phyloP scores from a whole-genome alignment of 805 yeast genomes.

The Lipomyces yamadae region DNA sequence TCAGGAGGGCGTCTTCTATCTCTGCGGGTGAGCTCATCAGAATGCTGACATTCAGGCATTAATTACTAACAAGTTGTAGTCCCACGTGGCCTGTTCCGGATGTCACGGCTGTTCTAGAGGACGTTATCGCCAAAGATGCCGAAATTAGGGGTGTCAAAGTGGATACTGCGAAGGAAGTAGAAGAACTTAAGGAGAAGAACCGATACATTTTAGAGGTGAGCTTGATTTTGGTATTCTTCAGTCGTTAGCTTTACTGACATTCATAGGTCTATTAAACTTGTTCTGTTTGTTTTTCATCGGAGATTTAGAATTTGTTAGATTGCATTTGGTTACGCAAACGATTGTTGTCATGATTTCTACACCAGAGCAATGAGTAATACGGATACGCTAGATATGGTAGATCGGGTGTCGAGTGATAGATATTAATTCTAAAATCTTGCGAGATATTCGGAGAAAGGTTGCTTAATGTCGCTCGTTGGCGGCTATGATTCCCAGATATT shows the following conservation, averaged over 20 bases:
- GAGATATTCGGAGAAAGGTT: neutral
- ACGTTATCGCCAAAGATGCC: slow-evolving; percentile 76
- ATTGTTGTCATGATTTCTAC: neutral
- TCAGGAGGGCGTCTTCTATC: slow-evolving; percentile 86
- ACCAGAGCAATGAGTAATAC: neutral
- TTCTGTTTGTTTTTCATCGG: neutral
- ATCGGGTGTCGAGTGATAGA: neutral
- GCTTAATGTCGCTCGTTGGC: neutral
- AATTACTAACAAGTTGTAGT: slow-evolving; percentile 44
- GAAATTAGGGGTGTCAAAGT: slow-evolving; percentile 64
- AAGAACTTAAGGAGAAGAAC: slow-evolving; percentile 89
- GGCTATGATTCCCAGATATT: no score
- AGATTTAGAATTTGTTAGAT: neutral
- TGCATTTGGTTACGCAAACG: neutral
- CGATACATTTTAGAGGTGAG: slow-evolving; percentile 93
- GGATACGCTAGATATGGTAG: neutral
- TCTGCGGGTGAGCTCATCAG: slow-evolving; percentile 60
- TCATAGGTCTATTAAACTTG: slow-evolving; percentile 3
- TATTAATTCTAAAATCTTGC: neutral
- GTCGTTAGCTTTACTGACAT: neutral
- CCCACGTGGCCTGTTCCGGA: slow-evolving; percentile 99
- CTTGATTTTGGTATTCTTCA: slow-evolving; percentile 46
- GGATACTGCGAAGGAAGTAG: slow-evolving; percentile 80
- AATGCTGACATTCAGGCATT: neutral
- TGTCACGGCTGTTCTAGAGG: slow-evolving; percentile 85